Conservation (phyloP, 768 basidiomycete species). For the Psilocybe cubensis region DNA sequence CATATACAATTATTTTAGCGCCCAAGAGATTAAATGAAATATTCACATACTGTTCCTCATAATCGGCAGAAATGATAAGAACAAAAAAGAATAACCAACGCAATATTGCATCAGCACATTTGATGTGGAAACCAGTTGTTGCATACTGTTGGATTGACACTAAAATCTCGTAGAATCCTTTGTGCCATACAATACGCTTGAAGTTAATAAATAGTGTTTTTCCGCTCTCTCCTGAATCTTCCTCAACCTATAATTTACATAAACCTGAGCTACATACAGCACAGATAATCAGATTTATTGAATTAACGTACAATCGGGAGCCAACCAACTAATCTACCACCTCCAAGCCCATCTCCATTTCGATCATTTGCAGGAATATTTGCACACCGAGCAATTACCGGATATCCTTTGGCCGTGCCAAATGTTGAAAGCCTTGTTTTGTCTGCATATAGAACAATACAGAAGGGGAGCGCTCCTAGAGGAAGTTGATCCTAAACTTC, state of each 20-base stretch:
- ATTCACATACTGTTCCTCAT: slow-evolving; percentile 43
- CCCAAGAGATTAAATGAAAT: neutral
- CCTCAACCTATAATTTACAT: slow-evolving; percentile 27
- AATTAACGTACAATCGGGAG: slow-evolving; percentile 36
- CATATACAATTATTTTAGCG: neutral
- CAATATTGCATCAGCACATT: slow-evolving; percentile 29
- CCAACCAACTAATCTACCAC: slow-evolving; percentile 40
- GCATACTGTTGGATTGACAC: slow-evolving; percentile 21
- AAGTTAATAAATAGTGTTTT: slow-evolving; percentile 33
- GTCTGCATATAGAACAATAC: slow-evolving; percentile 43
- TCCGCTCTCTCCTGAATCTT: slow-evolving; percentile 30
- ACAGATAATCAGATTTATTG: neutral
- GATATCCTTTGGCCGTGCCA: slow-evolving; percentile 40
- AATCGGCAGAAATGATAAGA: slow-evolving; percentile 41
- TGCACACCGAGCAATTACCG: slow-evolving; percentile 33
- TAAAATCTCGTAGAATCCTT: slow-evolving; percentile 30
- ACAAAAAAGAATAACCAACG: slow-evolving; percentile 32
- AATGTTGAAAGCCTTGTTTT: slow-evolving; percentile 42
- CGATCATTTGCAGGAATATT: slow-evolving; percentile 34
- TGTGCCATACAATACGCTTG: slow-evolving; percentile 42
- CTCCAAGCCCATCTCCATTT: slow-evolving; percentile 37
- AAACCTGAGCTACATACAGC: neutral
- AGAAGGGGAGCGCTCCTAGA: slow-evolving; percentile 26
- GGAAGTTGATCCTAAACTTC: slow-evolving; percentile 22
- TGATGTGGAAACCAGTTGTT: slow-evolving; percentile 20